These are phyloP conservation scores for Rhododendron mucronatum DNA, from an alignment of 148 eudicot genomes.

Conservation along the genomic window DNA sequence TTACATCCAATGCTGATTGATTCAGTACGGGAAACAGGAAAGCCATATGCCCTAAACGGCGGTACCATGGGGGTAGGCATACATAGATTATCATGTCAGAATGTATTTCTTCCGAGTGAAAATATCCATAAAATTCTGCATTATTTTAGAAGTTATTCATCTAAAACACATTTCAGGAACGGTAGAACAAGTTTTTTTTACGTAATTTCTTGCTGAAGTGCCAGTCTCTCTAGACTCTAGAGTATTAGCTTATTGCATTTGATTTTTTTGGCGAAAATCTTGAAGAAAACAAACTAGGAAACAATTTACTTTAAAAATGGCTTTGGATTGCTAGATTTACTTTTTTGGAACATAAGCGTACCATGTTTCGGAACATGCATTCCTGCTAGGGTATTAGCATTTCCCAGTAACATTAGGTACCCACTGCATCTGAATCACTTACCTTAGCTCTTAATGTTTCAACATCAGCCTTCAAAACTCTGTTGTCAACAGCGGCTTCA, in stretches of 20 bases:
- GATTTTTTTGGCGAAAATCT: not conserved
- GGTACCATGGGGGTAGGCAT: not conserved
- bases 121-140: not conserved
- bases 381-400: not conserved
- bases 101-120: not conserved
- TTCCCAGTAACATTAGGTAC: not conserved
- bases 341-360: not conserved
- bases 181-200: not conserved
- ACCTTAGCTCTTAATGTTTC: conserved; percentile 99
- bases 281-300: not conserved
- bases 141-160: not conserved
- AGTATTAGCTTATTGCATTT: not conserved
- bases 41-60: not conserved
- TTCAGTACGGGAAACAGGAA: not conserved
- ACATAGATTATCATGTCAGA: not conserved
- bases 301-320: not conserved
- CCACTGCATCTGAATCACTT: conserved; percentile 2
- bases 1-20: not conserved
- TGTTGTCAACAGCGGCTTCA: conserved; percentile 96
- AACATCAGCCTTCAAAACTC: conserved; percentile 95
- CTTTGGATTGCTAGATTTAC: not conserved
- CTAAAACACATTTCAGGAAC: not conserved
- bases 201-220: not conserved
- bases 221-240: not conserved
- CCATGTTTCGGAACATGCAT: not conserved